phyloP scores from a whole-genome alignment of 495 filamentous ascomycete genomes.

The Penicillium fimorum region DNA sequence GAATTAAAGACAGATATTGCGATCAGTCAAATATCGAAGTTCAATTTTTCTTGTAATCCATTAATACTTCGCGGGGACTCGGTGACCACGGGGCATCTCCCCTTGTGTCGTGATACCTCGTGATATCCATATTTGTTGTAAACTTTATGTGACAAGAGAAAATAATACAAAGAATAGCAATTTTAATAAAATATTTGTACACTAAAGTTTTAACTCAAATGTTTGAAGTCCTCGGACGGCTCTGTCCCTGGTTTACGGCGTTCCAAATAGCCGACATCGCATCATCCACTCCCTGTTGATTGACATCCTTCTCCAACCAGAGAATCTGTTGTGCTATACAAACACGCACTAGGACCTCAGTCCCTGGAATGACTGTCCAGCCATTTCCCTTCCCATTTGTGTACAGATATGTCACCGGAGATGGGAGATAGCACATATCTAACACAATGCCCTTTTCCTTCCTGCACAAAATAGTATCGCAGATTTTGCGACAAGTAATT shows the following conservation, averaged over 20 bases:
- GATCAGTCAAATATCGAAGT: no score
- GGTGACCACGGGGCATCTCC: no score
- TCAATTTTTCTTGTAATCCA: no score
- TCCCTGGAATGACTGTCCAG: conserved; percentile 53
- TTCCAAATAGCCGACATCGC: conserved; percentile 7
- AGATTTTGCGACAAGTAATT: conserved; percentile 32
- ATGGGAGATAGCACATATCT: conserved; percentile 70
- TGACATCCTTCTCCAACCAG: conserved; percentile 11
- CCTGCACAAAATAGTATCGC: conserved; percentile 45
- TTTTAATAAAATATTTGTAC: no score
- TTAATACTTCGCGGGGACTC: no score
- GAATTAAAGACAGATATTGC: no score
- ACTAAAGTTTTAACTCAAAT: background rate
- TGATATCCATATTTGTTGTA: no score
- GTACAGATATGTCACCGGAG: conserved; percentile 53
- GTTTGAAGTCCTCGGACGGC: background rate
- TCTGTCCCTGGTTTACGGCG: background rate
- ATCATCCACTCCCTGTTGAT: conserved; percentile 2
- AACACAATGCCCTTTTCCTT: conserved; percentile 54
- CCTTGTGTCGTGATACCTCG: no score
- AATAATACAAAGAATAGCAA: background rate
- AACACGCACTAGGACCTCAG: conserved; percentile 62
- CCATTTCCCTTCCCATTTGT: conserved; percentile 44
- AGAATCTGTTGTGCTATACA: conserved; percentile 52
- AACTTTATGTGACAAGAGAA: no score